phyloP scores from a whole-genome alignment of 2,329 filamentous ascomycete genomes.

The Gyromitra esculenta region DNA sequence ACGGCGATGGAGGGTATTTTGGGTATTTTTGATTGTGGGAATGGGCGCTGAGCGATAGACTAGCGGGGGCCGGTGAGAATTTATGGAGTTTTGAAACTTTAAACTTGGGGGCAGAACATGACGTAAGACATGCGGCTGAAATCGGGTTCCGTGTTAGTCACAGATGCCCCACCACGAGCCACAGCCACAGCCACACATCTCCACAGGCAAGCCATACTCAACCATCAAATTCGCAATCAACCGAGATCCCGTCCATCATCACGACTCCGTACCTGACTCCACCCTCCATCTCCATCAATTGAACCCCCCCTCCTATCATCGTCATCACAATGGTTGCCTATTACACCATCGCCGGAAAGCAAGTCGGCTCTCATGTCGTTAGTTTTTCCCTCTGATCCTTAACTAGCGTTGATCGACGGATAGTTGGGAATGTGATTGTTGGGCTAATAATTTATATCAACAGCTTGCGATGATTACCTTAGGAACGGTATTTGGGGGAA shows the following conservation, averaged over 20 bases:
- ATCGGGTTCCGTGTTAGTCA: neutral
- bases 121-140: slow-evolving; percentile 29
- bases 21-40: neutral
- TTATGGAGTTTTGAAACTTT: slow-evolving; percentile 19
- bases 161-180: neutral
- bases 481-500: slow-evolving; percentile 43
- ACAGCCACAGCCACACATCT: neutral
- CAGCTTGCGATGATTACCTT: slow-evolving; percentile 57
- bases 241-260: slow-evolving; percentile 32
- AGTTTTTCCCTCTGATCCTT: slow-evolving; percentile 57
- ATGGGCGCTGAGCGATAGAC: neutral
- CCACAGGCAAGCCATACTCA: slow-evolving; percentile 17
- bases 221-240: slow-evolving; percentile 32
- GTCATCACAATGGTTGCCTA: slow-evolving; percentile 65
- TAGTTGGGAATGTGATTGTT: neutral
- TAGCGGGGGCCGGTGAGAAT: neutral
- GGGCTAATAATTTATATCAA: slow-evolving; percentile 8
- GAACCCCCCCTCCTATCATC: slow-evolving; percentile 26
- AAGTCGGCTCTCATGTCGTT: slow-evolving; percentile 67
- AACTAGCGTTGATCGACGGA: neutral
- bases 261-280: slow-evolving; percentile 15
- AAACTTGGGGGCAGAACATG: neutral
- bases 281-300: slow-evolving; percentile 35
- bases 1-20: neutral
- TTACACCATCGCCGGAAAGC: slow-evolving; percentile 66